Evolutionary conservation across 2,329 filamentous ascomycete species (phyloP), one percentile per base, ranked within the genome.

Genomic region (Clathrospora elynae): DNA sequence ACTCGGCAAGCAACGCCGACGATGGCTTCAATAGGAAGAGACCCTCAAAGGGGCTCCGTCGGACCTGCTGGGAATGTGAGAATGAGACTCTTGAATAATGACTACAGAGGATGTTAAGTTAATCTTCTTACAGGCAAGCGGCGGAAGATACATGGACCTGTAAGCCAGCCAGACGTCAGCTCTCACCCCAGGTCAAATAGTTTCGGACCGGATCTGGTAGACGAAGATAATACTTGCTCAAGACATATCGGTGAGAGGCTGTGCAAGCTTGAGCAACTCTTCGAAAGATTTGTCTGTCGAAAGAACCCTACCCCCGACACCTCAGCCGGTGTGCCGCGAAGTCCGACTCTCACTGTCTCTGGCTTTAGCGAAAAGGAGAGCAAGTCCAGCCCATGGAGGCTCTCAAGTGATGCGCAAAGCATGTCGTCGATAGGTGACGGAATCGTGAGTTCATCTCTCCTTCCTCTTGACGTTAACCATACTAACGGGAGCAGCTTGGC

Each of bases 11-110:
- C 38, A 45, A 35, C 17, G 23, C 53, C 7, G 58, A 46, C 32
- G 41, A 54, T 34, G 49, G 49, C 13, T 39, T 28, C 7, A 50
- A 12, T 24, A 59, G 48, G 47, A 68, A 68, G 46, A 46, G 66
- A 20, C 46, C 56, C 12, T 49, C 47, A n/a, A 64, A 56, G 45
- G 51, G 58, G 24, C 40, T 65, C 22, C 62, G 54, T 42, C 53
- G 64, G 35, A 54, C 60, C 25, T 68, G 62, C 41, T 66, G 65
- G 62, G 62, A 68, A 57, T 70, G 66, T 70, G 51, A 66, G 64
- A 52, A 22, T 12, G 14, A 24, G 29, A 23, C 3, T 17, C 9
- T 25, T 33, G 18, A 40, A 36, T 20, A 30, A 24, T 26, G 11
- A 20, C 19, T 32, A 13, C 19, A 20, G 11, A 5, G 20, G 23